These are phyloP conservation scores for Cetraspora pellucida DNA, from an alignment of 192 early-diverging fungal species.

Conservation along the genomic window DNA sequence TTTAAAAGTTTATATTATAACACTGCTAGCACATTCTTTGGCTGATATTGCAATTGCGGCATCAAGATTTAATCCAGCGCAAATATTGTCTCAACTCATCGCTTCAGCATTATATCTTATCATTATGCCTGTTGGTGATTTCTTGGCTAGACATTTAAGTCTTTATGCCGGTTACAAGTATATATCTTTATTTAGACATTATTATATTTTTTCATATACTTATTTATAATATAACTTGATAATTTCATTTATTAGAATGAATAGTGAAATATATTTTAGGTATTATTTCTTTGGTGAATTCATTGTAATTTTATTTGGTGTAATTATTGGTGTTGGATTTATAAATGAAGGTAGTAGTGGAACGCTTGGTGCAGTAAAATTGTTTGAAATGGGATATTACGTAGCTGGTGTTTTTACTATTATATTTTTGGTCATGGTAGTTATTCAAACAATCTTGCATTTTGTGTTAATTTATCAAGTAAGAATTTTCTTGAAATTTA, in stretches of 20 bases:
- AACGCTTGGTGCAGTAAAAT: neutral
- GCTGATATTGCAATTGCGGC: neutral
- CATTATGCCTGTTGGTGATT: neutral
- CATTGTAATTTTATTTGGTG: constrained; percentile 1
- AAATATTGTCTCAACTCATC: neutral
- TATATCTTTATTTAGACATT: neutral
- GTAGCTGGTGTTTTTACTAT: neutral
- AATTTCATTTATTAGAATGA: neutral
- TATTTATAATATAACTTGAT: neutral
- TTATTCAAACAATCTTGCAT: neutral
- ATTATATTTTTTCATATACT: neutral
- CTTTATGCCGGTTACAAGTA: constrained; percentile 13
- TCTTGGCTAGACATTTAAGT: constrained; percentile 21
- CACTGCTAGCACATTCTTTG: neutral
- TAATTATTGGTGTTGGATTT: neutral
- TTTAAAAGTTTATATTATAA: constrained; percentile 6
- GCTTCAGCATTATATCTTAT: neutral
- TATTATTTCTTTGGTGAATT: constrained; percentile 3
- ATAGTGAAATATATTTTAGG: neutral
- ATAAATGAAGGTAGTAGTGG: neutral
- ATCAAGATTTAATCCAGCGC: neutral
- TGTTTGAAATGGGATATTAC: neutral
- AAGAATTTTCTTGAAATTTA: neutral
- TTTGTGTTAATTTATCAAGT: neutral
- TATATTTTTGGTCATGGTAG: neutral